Evolutionary conservation across 768 basidiomycete genomes (phyloP).

Genomic region (Daedaleopsis sinensis): DNA sequence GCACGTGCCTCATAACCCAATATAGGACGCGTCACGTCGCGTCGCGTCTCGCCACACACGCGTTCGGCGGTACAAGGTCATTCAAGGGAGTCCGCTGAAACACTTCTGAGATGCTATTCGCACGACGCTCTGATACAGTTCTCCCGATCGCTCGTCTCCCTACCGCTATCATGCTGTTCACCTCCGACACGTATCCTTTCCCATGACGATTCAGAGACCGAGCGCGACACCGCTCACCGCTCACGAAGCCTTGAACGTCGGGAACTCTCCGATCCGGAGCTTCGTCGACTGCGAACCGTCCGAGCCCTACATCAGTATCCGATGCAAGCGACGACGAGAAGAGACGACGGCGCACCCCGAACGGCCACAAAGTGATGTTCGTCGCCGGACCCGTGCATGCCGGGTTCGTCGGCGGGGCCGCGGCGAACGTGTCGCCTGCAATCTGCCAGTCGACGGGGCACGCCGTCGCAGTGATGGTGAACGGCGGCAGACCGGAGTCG

Average conservation of each 20-base stretch:
- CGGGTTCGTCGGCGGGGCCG: conserved; percentile 47
- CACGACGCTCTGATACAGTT: neutral
- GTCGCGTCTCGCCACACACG: conserved; percentile 3
- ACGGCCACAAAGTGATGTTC: conserved; percentile 50
- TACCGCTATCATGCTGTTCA: neutral
- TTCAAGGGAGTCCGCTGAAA: neutral
- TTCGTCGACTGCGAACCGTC: conserved; percentile 33
- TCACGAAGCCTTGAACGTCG: conserved; percentile 24
- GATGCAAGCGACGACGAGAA: neutral
- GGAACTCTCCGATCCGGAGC: conserved; percentile 37
- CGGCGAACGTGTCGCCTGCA: conserved; percentile 53
- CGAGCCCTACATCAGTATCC: neutral
- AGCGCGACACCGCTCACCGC: too few species aligned
- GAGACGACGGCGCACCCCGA: conserved; percentile 42
- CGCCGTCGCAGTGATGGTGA: conserved; percentile 51
- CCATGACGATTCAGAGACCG: neutral
- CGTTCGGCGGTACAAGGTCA: neutral
- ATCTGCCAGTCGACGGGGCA: conserved; percentile 50
- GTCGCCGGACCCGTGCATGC: conserved; percentile 44
- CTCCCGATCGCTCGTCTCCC: too few species aligned
- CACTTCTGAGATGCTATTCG: neutral
- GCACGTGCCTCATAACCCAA: neutral
- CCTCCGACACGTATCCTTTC: neutral
- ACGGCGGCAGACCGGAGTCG: conserved; percentile 50
- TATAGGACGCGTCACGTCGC: conserved; percentile 12